Conservation (phyloP, 805 yeast species). For the Metschnikowia dekortorum region DNA sequence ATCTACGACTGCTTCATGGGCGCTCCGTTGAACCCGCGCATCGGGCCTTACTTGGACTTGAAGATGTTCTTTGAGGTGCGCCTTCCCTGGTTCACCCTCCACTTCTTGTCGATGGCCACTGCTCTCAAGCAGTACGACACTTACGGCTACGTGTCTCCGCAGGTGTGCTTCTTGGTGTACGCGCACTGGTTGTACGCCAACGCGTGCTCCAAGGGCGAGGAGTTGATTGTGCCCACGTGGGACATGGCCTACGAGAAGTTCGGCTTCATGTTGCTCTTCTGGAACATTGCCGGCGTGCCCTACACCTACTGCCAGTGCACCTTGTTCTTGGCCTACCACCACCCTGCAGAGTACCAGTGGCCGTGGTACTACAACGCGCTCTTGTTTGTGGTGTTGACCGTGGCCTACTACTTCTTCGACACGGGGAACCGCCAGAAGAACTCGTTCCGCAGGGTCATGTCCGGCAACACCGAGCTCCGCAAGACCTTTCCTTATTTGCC, state of each 20-base stretch:
- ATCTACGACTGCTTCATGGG: constrained; percentile 95
- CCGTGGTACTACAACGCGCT: constrained; percentile 54
- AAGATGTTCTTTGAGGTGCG: constrained; percentile 98
- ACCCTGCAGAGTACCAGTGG: constrained; percentile 80
- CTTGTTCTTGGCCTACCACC: constrained; percentile 73
- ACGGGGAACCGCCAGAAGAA: constrained; percentile 94
- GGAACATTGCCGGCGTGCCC: constrained; percentile 99
- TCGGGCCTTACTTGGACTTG: constrained; percentile 80
- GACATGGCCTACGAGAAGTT: constrained; percentile 99
- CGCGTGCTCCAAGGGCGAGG: constrained; percentile 97
- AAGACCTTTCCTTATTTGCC: constrained; percentile 94
- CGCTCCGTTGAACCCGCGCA: constrained; percentile 92
- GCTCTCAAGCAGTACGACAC: constrained; percentile 74
- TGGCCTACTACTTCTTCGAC: constrained; percentile 89
- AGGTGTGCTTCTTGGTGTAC: constrained; percentile 63
- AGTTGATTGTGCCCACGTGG: constrained; percentile 96
- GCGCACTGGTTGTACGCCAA: constrained; percentile 96
- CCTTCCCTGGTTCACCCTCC: constrained; percentile 91
- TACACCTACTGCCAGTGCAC: constrained; percentile 96
- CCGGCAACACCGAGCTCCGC: constrained; percentile 74
- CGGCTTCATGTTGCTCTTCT: constrained; percentile 97
- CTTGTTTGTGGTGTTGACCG: constrained; percentile 52
- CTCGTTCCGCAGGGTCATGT: constrained; percentile 75
- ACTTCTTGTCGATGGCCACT: constrained; percentile 70
- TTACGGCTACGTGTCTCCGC: constrained; percentile 77